Conservation (phyloP, 1,284 basidiomycete genomes). For the Austroboletus rostrupii region DNA sequence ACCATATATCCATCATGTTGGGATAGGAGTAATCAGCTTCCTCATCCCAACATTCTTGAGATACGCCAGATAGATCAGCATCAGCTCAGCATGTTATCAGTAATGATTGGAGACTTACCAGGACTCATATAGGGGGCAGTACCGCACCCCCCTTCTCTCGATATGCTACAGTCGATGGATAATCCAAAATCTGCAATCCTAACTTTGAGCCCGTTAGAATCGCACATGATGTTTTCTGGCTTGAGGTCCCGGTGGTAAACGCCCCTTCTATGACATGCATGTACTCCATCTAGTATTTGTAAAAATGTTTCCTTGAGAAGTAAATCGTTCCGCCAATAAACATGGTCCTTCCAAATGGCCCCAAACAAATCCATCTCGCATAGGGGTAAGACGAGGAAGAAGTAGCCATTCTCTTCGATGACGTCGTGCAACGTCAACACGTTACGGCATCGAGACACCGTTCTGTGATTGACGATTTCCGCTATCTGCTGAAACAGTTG, state of each 20-base stretch:
- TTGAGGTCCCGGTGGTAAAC: constrained; percentile 88
- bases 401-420: constrained; percentile 47
- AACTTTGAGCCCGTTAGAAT: constrained; percentile 53
- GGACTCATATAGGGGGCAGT: constrained; percentile 80
- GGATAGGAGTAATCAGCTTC: constrained; percentile 40
- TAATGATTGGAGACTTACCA: constrained; percentile 38
- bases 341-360: constrained; percentile 43
- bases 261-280: constrained; percentile 62
- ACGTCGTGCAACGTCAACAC: constrained; percentile 52
- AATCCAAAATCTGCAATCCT: constrained; percentile 82
- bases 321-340: constrained; percentile 46
- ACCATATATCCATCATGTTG: constrained; percentile 83
- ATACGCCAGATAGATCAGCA: background rate
- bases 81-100: background rate
- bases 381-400: constrained; percentile 43
- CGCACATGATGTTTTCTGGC: constrained; percentile 84
- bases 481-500: constrained; percentile 52
- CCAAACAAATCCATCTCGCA: constrained; percentile 51
- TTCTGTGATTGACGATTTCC: constrained; percentile 54
- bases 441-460: constrained; percentile 46
- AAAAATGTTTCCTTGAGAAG: constrained; percentile 64
- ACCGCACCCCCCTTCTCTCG: constrained; percentile 78
- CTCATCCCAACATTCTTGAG: constrained; percentile 55
- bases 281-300: constrained; percentile 76
- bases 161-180: constrained; percentile 62